phyloP scores from a whole-genome alignment of 1,139 yeast species.

The Chernovozyma sophiae-reginae region DNA sequence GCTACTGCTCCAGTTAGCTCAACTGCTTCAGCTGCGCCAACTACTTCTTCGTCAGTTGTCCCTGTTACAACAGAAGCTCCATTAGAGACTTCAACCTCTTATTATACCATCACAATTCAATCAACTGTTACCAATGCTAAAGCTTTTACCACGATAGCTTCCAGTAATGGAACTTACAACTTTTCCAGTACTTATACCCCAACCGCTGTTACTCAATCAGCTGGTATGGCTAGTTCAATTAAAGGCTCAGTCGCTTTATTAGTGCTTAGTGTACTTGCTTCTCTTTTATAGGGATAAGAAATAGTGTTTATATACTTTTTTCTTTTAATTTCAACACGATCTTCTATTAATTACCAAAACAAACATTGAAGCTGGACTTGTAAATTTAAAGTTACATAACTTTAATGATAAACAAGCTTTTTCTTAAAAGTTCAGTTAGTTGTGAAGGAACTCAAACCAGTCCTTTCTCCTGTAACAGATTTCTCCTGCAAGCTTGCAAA shows the following conservation, averaged over 20 bases:
- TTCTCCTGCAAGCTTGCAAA: no score
- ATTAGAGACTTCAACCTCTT: conserved; percentile 7
- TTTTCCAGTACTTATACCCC: conserved; percentile 26
- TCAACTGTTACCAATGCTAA: conserved; percentile 8
- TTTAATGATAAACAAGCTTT: no score
- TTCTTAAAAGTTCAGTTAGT: no score
- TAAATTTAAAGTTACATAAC: no score
- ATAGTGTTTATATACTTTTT: no score
- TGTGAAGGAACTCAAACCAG: no score
- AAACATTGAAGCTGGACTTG: no score
- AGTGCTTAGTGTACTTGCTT: conserved; percentile 13
- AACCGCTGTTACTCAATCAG: conserved; percentile 17
- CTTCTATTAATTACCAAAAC: no score
- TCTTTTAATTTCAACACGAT: no score
- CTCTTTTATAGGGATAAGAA: conserved; percentile 4
- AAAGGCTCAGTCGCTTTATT: conserved; percentile 18
- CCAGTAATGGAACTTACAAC: conserved; percentile 24
- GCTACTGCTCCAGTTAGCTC: conserved; percentile 8
- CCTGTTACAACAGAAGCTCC: conserved; percentile 6
- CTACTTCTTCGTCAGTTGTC: conserved; percentile 20
- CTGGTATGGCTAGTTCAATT: conserved; percentile 14
- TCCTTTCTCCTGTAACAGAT: no score
- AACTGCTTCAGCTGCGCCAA: conserved; percentile 10
- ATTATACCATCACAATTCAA: conserved; percentile 9
- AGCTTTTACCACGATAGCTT: neutral